phyloP scores from a whole-genome alignment of 805 yeast genomes.

The Kluyveromyces nonfermentans region DNA sequence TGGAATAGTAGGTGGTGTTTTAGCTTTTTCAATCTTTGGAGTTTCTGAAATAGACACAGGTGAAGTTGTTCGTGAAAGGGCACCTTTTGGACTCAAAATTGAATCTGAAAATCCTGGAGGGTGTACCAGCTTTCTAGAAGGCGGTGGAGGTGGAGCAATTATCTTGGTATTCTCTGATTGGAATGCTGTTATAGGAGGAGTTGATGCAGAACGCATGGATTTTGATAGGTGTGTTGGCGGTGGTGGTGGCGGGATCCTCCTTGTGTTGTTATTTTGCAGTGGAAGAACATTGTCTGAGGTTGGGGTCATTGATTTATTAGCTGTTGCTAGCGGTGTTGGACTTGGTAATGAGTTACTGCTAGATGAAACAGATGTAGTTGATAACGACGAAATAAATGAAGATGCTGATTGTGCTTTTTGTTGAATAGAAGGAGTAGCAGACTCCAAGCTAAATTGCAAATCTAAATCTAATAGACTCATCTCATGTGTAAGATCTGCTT shows the following conservation, averaged over 20 bases:
- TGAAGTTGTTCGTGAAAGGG: conserved; percentile 11
- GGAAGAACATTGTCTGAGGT: not conserved
- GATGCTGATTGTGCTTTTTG: conserved; percentile 1
- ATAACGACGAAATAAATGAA: conserved; percentile 4
- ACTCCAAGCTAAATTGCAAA: not conserved
- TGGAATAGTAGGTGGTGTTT: conserved; percentile 23
- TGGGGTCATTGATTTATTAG: too few relatives aligned
- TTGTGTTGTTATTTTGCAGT: not conserved
- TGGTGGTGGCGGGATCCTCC: not conserved
- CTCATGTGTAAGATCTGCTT: conserved; percentile 5
- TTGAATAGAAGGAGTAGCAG: not conserved
- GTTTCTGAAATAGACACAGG: conserved; percentile 1
- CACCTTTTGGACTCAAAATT: conserved; percentile 29
- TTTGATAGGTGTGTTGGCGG: not conserved
- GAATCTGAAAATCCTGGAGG: conserved; percentile 33
- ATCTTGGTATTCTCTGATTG: not conserved
- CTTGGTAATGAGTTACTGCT: not conserved
- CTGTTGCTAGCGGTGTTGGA: not conserved
- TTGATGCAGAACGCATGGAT: not conserved
- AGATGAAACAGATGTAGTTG: conserved; percentile 4
- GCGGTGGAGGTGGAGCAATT: conserved; percentile 26
- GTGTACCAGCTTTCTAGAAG: conserved; percentile 23
- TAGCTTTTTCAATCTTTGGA: conserved; percentile 3
- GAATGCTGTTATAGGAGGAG: not conserved
- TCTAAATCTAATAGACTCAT: conserved; percentile 10